Percentiles rank a stretch among this genome's conserved stretches.
These are phyloP conservation scores for Fusarium fracticaudum DNA, from an alignment of 2,329 filamentous ascomycete species.

Conservation along the genomic window DNA sequence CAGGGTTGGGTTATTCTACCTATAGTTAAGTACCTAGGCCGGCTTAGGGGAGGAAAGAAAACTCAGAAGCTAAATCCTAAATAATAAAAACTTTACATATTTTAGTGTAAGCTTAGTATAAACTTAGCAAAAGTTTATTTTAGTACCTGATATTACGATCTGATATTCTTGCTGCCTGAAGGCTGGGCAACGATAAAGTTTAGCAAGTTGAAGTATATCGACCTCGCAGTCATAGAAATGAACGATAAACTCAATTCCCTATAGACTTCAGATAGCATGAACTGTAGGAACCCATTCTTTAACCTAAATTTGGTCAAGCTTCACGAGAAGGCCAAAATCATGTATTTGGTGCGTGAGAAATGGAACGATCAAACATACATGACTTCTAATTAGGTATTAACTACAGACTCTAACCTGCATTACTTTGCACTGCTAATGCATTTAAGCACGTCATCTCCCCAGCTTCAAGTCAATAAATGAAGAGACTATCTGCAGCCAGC, in stretches of 20 bases:
- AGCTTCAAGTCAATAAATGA: rapidly evolving
- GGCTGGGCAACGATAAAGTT: too few relatives aligned
- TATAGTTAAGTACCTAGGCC: not conserved
- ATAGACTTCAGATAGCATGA: rapidly evolving
- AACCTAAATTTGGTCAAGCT: rapidly evolving
- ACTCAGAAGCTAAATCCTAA: rapidly evolving
- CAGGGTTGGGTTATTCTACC: rapidly evolving
- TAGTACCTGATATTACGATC: not conserved
- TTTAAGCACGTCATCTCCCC: rapidly evolving
- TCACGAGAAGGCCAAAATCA: not conserved
- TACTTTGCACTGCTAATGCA: rapidly evolving
- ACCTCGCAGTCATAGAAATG: not conserved
- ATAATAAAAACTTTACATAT: not conserved
- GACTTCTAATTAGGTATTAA: rapidly evolving
- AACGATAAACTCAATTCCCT: too few relatives aligned
- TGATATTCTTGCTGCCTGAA: not conserved
- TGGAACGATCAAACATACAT: not conserved
- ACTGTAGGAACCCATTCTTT: not conserved
- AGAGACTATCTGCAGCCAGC: not conserved
- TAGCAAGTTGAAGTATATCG: not conserved
- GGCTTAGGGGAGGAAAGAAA: not conserved
- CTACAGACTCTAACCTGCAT: not conserved
- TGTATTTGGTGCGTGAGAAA: not conserved
- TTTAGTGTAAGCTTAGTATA: not conserved
- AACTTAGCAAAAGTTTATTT: not conserved